Conservation (phyloP, 345 rosid species). For the Aquilaria yunnanensis region DNA sequence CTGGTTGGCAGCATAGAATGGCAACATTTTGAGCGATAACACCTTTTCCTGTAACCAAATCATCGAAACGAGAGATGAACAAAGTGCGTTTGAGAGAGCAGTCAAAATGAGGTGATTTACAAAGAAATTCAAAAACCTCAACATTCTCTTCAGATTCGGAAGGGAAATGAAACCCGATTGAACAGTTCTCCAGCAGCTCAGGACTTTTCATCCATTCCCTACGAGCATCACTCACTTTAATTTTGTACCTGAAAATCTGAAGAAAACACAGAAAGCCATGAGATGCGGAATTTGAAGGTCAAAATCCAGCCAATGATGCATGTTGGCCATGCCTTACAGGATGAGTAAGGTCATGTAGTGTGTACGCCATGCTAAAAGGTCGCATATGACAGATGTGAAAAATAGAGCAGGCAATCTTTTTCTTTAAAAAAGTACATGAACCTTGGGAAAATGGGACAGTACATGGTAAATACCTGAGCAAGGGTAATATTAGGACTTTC, state of each 20-base stretch:
- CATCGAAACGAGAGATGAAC: not conserved
- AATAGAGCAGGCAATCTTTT: too few species aligned
- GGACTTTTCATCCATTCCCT: conserved; percentile 91
- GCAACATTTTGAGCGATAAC: conserved; percentile 42
- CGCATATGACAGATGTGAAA: too few species aligned
- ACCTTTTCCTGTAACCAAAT: conserved; percentile 51
- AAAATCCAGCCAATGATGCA: too few species aligned
- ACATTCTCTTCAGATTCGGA: conserved; percentile 24
- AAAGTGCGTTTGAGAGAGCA: not conserved
- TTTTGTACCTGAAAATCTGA: conserved; percentile 73
- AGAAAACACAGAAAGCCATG: conserved; percentile 7
- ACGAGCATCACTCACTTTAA: conserved; percentile 68
- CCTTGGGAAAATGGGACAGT: too few species aligned
- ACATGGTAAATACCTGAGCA: conserved; percentile 58
- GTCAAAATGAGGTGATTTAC: not conserved
- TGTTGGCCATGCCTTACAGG: too few species aligned
- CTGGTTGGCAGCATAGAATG: conserved; percentile 54
- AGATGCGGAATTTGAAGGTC: not conserved
- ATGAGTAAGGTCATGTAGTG: too few species aligned
- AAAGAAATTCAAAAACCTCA: conserved; percentile 36
- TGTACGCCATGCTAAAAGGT: too few species aligned
- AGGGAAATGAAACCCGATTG: conserved; percentile 74
- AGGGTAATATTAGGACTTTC: conserved; percentile 62
- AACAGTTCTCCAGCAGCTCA: conserved; percentile 67
- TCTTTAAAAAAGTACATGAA: too few species aligned